These are phyloP conservation scores for Saccharomycopsis oosterbeekiorum DNA, from an alignment of 805 yeast genomes.

Conservation along the genomic window DNA sequence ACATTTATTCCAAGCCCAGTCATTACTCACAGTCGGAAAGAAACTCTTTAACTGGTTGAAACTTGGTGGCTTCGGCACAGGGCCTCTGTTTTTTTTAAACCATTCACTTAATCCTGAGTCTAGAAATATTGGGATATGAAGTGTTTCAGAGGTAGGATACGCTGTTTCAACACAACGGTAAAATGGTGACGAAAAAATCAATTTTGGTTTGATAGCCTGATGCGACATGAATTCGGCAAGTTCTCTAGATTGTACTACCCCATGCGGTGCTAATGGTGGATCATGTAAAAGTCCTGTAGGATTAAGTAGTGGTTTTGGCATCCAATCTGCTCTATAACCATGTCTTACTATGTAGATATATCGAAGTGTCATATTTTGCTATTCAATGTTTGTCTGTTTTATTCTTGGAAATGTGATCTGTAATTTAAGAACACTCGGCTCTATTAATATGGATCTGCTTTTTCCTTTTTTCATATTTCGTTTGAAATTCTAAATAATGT, in stretches of 20 bases:
- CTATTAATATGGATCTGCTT: not conserved
- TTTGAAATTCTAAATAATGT: no score
- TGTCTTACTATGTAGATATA: conserved; percentile 34
- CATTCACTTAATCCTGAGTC: conserved; percentile 91
- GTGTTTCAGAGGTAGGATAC: conserved; percentile 50
- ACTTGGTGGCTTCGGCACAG: conserved; percentile 62
- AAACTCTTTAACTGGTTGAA: conserved; percentile 36
- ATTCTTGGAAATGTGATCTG: no score
- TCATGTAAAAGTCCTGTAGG: conserved; percentile 91
- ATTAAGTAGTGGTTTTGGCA: conserved; percentile 52
- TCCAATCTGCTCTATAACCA: conserved; percentile 71
- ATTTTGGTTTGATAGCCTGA: conserved; percentile 48
- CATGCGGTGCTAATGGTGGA: conserved; percentile 81
- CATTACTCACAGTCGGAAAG: conserved; percentile 39
- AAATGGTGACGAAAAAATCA: conserved; percentile 74
- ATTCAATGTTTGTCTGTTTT: no score
- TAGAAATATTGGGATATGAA: conserved; percentile 49
- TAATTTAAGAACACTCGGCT: not conserved
- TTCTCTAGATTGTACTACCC: conserved; percentile 79
- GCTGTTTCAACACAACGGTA: conserved; percentile 84
- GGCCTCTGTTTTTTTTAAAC: conserved; percentile 62
- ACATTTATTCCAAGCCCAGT: conserved; percentile 44
- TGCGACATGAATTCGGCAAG: conserved; percentile 46
- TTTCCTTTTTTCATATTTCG: no score
- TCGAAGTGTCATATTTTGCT: conserved; percentile 11